A percentile compares a stretch with the other conserved stretches of the same genome.
These are phyloP conservation scores for Jacaranda copaia DNA, from an alignment of 257 asterid genomes.

Conservation along the genomic window DNA sequence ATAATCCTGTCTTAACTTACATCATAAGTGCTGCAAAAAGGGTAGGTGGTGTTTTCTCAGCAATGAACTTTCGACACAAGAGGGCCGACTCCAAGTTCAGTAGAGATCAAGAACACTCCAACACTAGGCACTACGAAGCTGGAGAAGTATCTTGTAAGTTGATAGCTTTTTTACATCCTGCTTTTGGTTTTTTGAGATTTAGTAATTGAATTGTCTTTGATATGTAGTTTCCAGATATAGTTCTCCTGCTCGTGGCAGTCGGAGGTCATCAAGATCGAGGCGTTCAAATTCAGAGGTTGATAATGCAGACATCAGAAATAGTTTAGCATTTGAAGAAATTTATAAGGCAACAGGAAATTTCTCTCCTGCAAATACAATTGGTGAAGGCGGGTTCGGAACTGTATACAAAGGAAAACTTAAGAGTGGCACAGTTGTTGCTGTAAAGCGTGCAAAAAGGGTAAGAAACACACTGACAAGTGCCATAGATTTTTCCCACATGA, in stretches of 20 bases:
- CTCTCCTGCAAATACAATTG: conserved; percentile 59
- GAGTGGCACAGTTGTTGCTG: conserved; percentile 57
- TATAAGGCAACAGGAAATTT: conserved; percentile 58
- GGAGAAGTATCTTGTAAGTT: conserved; percentile 52
- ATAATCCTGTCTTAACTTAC: conserved; percentile 37
- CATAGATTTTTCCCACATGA: conserved; percentile 5
- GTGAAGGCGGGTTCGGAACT: conserved; percentile 70
- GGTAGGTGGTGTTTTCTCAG: conserved; percentile 42
- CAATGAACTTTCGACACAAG: conserved; percentile 40
- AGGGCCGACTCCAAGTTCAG: conserved; percentile 39
- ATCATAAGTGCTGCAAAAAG: conserved; percentile 44
- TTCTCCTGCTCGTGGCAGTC: conserved; percentile 31
- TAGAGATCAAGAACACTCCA: conserved; percentile 31
- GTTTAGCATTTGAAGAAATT: conserved; percentile 53
- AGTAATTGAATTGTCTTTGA: neutral
- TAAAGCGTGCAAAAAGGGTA: conserved; percentile 71
- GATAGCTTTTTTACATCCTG: neutral
- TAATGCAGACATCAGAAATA: conserved; percentile 30
- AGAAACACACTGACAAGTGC: neutral
- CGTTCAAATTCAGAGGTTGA: conserved; percentile 38
- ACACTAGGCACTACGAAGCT: conserved; percentile 24
- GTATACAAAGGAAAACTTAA: conserved; percentile 60
- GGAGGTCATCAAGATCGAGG: conserved; percentile 30
- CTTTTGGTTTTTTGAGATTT: neutral
- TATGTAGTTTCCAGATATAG: conserved; percentile 45